phyloP scores from a whole-genome alignment of 257 asterid species.

The Striga asiatica region DNA sequence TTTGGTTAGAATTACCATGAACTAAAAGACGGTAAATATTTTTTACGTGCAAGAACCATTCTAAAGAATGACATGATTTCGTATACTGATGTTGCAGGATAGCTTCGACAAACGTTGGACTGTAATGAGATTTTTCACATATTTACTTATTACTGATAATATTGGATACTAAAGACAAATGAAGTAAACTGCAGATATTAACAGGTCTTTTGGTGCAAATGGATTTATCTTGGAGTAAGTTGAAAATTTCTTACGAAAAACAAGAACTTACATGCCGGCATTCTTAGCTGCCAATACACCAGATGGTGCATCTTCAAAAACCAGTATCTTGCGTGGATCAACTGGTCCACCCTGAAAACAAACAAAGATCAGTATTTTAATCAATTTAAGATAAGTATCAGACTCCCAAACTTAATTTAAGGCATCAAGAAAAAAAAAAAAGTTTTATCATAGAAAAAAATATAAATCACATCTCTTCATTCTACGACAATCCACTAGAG shows the following conservation, averaged over 20 bases:
- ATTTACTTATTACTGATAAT: not conserved
- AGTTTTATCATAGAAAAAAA: not conserved
- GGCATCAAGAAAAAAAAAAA: not conserved
- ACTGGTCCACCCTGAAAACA: constrained; percentile 58
- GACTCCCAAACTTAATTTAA: not conserved
- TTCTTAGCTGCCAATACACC: constrained; percentile 85
- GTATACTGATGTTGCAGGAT: too few relatives aligned
- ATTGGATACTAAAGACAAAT: not conserved
- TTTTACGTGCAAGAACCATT: not conserved
- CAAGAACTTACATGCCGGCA: constrained; percentile 71
- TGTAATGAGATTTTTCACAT: not conserved
- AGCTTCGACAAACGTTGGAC: not conserved
- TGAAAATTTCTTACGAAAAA: not conserved
- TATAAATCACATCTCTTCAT: too few relatives aligned
- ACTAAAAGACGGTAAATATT: not conserved
- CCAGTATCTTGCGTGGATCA: constrained; percentile 58
- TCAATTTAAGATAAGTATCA: constrained; percentile 5
- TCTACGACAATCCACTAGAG: not conserved
- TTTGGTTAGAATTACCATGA: constrained; percentile 4
- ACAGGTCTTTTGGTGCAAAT: too few relatives aligned
- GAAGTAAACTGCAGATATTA: not conserved
- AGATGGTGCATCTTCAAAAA: constrained; percentile 92
- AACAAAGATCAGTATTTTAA: constrained; percentile 4
- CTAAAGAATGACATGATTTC: not conserved
- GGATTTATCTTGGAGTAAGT: not conserved